phyloP scores from a whole-genome alignment of 2,329 filamentous ascomycete genomes.

The Pyrenophora graminea region DNA sequence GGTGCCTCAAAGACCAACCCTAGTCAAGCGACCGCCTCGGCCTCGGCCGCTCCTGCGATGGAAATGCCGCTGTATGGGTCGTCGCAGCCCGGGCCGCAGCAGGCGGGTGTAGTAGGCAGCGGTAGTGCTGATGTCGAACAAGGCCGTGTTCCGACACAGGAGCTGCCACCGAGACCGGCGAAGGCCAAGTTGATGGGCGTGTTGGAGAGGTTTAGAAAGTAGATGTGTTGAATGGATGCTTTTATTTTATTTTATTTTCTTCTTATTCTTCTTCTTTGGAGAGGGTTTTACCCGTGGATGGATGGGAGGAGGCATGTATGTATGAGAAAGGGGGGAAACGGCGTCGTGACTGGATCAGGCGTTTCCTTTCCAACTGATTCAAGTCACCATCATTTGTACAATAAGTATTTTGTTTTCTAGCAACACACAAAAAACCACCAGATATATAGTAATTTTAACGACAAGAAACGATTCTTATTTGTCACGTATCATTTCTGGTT shows the following conservation, averaged over 20 bases:
- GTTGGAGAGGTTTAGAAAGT: conserved; percentile 35
- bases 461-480: not conserved
- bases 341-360: conserved; percentile 40
- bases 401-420: not conserved
- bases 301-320: not conserved
- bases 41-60: conserved; percentile 6
- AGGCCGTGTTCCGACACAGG: conserved; percentile 13
- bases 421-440: not conserved
- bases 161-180: conserved; percentile 37
- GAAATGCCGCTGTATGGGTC: conserved; percentile 36
- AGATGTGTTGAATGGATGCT: not conserved
- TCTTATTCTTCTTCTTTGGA: too few species aligned
- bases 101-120: conserved; percentile 37
- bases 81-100: conserved; percentile 28
- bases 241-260: too few species aligned
- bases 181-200: conserved; percentile 37
- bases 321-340: not conserved
- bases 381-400: not conserved
- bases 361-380: not conserved
- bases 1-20: conserved; percentile 38
- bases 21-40: conserved; percentile 21
- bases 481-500: too few species aligned
- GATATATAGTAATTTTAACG: not conserved
- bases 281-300: too few species aligned
- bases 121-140: conserved; percentile 25